Evolutionary conservation across 192 early-diverging fungal species (phyloP), one percentile per base, ranked within the genome.

Genomic region (Linnemannia elongata): DNA sequence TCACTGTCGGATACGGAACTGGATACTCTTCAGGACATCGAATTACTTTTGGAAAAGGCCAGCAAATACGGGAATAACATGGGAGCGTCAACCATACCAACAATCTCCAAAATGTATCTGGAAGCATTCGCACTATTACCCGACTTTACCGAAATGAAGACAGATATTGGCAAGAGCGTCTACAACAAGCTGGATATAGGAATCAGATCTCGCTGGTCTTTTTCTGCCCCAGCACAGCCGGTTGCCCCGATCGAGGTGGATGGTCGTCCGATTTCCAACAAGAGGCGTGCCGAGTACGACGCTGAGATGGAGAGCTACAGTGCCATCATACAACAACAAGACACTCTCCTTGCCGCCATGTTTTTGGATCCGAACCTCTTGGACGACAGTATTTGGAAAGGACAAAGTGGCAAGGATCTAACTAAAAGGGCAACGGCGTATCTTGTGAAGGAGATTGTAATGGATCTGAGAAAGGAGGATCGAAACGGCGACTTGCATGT

Each of bases 61-160:
- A 76, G 75, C 75, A 12, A 44, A 44, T 76, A 76, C 57, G 75
- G 55, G 39, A 76, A 66, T 18, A 44, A 39, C 9, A 44, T 30
- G 41, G 75, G 55, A 66, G 60, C 60, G 4, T 76, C 75, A 4
- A 76, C 22, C 12, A 76, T 76, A 76, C 60, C 75, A 10, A 76
- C 41, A 68, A 76, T 76, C 27, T 76, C 75, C 9, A 76, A 22
- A 22, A 76, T 76, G 75, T 76, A 76, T 76, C 17, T 75, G 33
- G 13, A 39, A 35, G 74, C 74, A 18, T 20, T 39, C 45, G 18
- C 6, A 52, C 74, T 60, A 30, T 36, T 75, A 75, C 54, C 74
- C 74, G 36, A 75, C 44, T 57, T 75, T 36, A 60, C 10, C 6
- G 22, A 12, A n/a, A 75, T 75, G 74, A 57, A 55, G 30, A 17